Base-by-base conservation (phyloP, 352 stramenopile species). In the Globisporangium carolinianum region DNA sequence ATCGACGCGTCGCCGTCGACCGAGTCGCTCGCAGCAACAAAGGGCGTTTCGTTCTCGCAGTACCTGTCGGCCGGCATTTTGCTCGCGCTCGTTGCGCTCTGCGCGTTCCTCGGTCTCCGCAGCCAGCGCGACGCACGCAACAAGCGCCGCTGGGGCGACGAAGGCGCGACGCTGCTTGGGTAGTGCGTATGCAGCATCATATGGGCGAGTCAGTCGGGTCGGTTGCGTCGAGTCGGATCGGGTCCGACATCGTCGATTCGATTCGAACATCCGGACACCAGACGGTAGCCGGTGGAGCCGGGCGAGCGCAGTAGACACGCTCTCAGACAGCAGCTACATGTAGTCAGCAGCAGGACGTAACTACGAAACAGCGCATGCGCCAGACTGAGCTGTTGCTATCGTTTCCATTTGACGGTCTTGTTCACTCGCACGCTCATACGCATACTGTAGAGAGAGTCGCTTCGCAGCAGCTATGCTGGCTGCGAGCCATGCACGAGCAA, bases 51-150 rank as follows among this genome's bases (percentile, higher is more conserved):
- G 18, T 49, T 60, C 1, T 75, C 72, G 43, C 65, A 86, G 58
- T 87, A 86, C 57, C 37, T 78, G 15, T 83, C 69, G 37, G 79
- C 70, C 52, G 79, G 74, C 56, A 52, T 87, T 17, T 53, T 89
- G 35, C 43, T 89, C 18, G 77, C 73, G n/a, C 65, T 89, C 32
- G 73, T 87, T 38, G 79, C 54, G n/a, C 49, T 86, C 49, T 75
- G 68, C 54, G 72, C 63, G 3, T 46, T 84, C 24, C 65, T 89
- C 11, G 77, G 65, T 8, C 47, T 87, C 24, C 79, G 77, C 51
- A 60, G 43, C 53, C 68, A 70, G 46, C 73, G 69, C 42, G 36
- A 62, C 39, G 60, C 60, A 32, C 55, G 47, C 35, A 51, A 24
- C 47, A 55, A 49, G 15, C 38, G 50, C 24, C 51, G 60, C 58